A percentile compares a stretch with the other conserved stretches of the same genome.
These are phyloP conservation scores for Podila clonocystis DNA, from an alignment of 192 early-diverging fungal species.

Conservation along the genomic window DNA sequence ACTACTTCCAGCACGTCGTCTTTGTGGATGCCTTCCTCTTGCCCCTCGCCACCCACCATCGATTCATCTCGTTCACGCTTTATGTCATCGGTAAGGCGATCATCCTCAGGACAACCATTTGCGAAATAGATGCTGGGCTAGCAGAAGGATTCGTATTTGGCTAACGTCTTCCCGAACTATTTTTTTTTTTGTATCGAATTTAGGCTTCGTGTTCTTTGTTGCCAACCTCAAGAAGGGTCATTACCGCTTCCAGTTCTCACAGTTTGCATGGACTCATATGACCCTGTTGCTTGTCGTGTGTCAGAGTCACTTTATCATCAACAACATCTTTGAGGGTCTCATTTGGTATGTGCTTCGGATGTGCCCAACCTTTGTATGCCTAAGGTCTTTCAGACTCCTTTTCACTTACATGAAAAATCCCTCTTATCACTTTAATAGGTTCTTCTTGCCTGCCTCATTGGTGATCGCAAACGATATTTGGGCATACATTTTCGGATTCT, in stretches of 20 bases:
- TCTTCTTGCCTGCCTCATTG: constrained; percentile 87
- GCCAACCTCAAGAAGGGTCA: constrained; percentile 90
- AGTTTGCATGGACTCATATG: constrained; percentile 99
- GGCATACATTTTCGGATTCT: constrained; percentile 96
- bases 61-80: constrained; percentile 91
- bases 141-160: background rate
- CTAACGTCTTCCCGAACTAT: background rate
- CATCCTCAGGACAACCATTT: background rate
- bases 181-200: background rate
- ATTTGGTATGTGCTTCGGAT: constrained; percentile 73
- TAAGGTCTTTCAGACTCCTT: background rate
- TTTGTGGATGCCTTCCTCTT: constrained; percentile 87
- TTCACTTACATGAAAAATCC: background rate
- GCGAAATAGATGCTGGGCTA: background rate
- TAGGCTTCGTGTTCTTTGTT: constrained; percentile 93
- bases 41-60: constrained; percentile 91
- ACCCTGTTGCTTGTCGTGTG: constrained; percentile 90
- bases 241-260: constrained; percentile 95
- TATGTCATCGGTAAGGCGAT: constrained; percentile 78
- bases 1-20: constrained; percentile 85
- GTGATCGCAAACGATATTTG: constrained; percentile 97
- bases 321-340: constrained; percentile 97
- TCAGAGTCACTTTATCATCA: constrained; percentile 95
- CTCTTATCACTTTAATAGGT: constrained; percentile 48
- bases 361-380: background rate